Base-by-base conservation (phyloP, 2,329 filamentous ascomycete species). In the Incumbomyces lentus region DNA sequence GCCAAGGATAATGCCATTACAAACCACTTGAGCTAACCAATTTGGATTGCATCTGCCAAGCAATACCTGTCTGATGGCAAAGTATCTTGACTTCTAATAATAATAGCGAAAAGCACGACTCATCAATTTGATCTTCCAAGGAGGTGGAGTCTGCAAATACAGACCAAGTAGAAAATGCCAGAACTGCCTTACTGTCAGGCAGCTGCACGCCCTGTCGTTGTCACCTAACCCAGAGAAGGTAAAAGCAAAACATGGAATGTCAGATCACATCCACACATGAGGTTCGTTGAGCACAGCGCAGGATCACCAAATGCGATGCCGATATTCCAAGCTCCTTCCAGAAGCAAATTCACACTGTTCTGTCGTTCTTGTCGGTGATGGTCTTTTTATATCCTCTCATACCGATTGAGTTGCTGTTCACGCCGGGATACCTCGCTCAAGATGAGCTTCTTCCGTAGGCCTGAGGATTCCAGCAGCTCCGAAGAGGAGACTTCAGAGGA, bases 381-480 rank as follows among this genome's bases (percentile, higher is more conserved):
- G 18, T 11, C 31, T 17, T 44, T 34, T n/a, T n/a, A n/a, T n/a
- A n/a, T n/a, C 11, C 12, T 42, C 18, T 14, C 6, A 29, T 42
- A 17, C 12, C 14, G 17, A 32, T 16, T 31, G 14, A 32, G 18
- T n/a, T 31, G 11, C 26, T 30, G 3, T 7, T 11, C 17, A 6
- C 22, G 4, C 33, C 33, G n/a, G 33, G n/a, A 29, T n/a, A 29
- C 6, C 12, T 13, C 14, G 34, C 6, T 17, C 7, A 36, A 38
- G 8, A 45, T 45, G 42, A 45, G 42, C 33, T 37, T 45, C 33
- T 45, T 45, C 42, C 19, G 29, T 37, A 13, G 31, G 7, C 33
- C 33, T 11, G 17, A 16, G 12, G 42, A 45, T n/a, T 35, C 42
- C 18, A 45, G 40, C 17, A 17, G 18, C 22, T 22, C 18, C 11